A percentile compares a stretch with the other conserved stretches of the same genome.
These are phyloP conservation scores for Microdochium nivale DNA, from an alignment of 2,329 filamentous ascomycete species.

Conservation along the genomic window DNA sequence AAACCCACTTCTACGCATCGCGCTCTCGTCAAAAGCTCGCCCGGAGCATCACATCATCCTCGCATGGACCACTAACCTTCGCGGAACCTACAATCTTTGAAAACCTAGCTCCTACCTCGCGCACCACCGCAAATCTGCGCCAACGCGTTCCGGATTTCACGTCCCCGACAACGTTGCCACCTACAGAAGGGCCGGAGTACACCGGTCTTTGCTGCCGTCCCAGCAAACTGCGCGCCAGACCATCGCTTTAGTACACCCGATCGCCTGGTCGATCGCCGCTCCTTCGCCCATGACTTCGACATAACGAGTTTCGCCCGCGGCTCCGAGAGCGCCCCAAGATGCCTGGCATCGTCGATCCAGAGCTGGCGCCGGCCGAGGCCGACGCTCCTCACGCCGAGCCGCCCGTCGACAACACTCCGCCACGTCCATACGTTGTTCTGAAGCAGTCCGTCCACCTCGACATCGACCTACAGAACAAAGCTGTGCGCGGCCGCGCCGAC, in stretches of 20 bases:
- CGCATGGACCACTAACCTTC: too few relatives aligned
- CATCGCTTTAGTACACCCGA: neutral
- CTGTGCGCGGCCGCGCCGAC: conserved; percentile 69
- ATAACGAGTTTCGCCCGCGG: neutral
- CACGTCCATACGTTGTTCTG: conserved; percentile 45
- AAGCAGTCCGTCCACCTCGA: conserved; percentile 87
- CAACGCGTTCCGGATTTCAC: too few relatives aligned
- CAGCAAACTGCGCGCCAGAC: neutral
- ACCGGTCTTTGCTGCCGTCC: neutral
- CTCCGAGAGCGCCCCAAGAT: neutral
- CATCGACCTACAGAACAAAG: conserved; percentile 71
- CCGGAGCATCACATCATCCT: too few relatives aligned
- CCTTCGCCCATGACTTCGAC: neutral
- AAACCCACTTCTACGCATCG: too few relatives aligned
- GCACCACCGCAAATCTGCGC: too few relatives aligned
- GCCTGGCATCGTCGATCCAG: neutral
- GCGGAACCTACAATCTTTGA: too few relatives aligned
- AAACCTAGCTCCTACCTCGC: too few relatives aligned
- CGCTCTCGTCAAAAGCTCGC: too few relatives aligned
- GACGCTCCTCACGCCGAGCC: conserved; percentile 17
- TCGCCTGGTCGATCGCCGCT: neutral
- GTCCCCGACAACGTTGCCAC: too few relatives aligned
- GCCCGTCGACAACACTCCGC: conserved; percentile 21
- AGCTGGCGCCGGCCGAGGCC: conserved; percentile 7
- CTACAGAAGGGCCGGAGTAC: neutral